phyloP scores from a whole-genome alignment of 495 filamentous ascomycete genomes.

The Aspergillus bertholletiae region DNA sequence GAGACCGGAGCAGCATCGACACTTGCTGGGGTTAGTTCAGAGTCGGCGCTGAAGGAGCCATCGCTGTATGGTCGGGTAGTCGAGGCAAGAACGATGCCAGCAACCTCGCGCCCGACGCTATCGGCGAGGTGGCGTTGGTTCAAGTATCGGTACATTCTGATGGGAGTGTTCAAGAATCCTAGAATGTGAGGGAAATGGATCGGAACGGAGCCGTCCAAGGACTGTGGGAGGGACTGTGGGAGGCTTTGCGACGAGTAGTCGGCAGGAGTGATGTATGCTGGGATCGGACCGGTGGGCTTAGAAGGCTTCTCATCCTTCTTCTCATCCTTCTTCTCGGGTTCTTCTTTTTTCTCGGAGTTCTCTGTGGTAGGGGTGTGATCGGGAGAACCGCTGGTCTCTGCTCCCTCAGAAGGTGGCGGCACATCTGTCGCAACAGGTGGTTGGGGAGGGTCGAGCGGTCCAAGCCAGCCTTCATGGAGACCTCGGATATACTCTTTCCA shows the following conservation, averaged over 20 bases:
- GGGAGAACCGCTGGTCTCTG: constrained; percentile 19
- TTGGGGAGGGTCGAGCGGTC: constrained; percentile 61
- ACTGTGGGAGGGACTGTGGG: constrained; percentile 56
- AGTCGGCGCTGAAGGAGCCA: constrained; percentile 23
- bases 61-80: constrained; percentile 46
- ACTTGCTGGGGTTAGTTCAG: constrained; percentile 13
- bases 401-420: constrained; percentile 13
- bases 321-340: constrained; percentile 35
- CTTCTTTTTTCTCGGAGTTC: constrained; percentile 32
- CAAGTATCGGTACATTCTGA: constrained; percentile 82
- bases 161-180: constrained; percentile 88
- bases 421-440: constrained; percentile 16
- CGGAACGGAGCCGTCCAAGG: constrained; percentile 62
- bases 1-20: neutral
- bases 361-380: constrained; percentile 30
- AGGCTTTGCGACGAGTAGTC: constrained; percentile 63
- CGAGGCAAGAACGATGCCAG: constrained; percentile 72
- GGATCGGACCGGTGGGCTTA: constrained; percentile 39
- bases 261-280: constrained; percentile 64
- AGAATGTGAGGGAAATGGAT: constrained; percentile 86
- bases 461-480: constrained; percentile 94
- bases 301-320: constrained; percentile 49
- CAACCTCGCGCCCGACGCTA: constrained; percentile 81
- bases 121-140: constrained; percentile 84
- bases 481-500: constrained; percentile 98